These are phyloP conservation scores for Penicillium sp. DNA, from an alignment of 2,329 filamentous ascomycete species.

Conservation along the genomic window DNA sequence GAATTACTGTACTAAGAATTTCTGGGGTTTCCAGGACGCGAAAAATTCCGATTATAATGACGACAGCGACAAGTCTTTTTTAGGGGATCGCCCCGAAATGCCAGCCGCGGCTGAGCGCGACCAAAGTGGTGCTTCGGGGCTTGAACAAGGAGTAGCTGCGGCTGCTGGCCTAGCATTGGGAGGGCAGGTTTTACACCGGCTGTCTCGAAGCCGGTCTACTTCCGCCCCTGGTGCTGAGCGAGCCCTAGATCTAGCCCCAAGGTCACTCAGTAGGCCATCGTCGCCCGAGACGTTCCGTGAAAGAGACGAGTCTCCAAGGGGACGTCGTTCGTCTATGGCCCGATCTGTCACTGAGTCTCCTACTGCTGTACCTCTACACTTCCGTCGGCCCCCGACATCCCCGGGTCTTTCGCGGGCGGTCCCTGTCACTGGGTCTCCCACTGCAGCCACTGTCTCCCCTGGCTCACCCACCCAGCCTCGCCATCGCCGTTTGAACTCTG, in stretches of 20 bases:
- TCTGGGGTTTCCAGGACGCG: conserved; percentile 34
- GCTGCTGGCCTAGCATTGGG: conserved; percentile 17
- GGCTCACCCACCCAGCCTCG: conserved; percentile 45
- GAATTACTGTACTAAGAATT: conserved; percentile 32
- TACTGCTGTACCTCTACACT: conserved; percentile 57
- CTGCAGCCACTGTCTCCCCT: conserved; percentile 30
- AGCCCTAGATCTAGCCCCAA: conserved; percentile 26
- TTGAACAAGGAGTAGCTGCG: conserved; percentile 17
- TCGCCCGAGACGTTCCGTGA: conserved; percentile 27
- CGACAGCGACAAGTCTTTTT: conserved; percentile 56
- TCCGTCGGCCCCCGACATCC: conserved; percentile 51
- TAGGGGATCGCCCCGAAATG: conserved; percentile 63
- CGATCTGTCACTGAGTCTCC: conserved; percentile 41
- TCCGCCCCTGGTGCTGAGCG: conserved; percentile 33
- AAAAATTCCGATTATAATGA: conserved; percentile 35
- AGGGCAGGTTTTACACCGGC: conserved; percentile 23
- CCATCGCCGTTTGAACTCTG: conserved; percentile 49
- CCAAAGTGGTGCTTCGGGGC: conserved; percentile 49
- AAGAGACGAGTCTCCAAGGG: conserved; percentile 14
- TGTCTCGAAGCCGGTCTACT: conserved; percentile 35
- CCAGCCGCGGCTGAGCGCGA: conserved; percentile 42
- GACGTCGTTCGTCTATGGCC: conserved; percentile 31
- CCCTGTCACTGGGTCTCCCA: conserved; percentile 36
- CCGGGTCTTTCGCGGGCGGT: conserved; percentile 44
- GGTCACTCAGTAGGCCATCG: conserved; percentile 35